A percentile compares a stretch with the other conserved stretches of the same genome.
Conservation (phyloP, 176 grass and related monocot genomes). For the Puccinellia tenuiflora region DNA sequence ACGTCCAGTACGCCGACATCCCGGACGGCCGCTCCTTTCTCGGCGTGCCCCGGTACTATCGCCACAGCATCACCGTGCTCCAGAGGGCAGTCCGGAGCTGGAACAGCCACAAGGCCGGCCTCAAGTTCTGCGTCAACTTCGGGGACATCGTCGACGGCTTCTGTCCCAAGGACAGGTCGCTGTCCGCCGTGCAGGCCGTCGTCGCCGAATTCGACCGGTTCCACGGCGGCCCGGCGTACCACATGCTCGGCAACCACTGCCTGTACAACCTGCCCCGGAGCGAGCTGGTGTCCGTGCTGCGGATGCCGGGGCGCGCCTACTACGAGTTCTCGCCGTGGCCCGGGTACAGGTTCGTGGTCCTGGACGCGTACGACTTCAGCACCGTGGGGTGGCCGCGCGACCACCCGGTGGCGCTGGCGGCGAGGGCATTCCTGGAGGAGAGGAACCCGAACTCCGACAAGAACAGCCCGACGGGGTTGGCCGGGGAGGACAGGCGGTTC, state of each 20-base stretch:
- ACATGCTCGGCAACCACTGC: conserved; percentile 96
- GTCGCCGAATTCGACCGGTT: conserved; percentile 60
- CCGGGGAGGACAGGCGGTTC: conserved; percentile 58
- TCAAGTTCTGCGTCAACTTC: conserved; percentile 70
- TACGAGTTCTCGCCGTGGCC: conserved; percentile 73
- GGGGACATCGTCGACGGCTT: conserved; percentile 85
- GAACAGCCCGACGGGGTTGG: conserved; percentile 57
- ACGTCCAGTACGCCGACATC: conserved; percentile 84
- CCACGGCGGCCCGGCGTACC: conserved; percentile 55
- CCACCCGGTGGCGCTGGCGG: conserved; percentile 41
- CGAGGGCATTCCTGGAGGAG: conserved; percentile 35
- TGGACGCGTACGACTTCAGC: conserved; percentile 87
- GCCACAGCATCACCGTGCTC: conserved; percentile 70
- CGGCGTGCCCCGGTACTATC: conserved; percentile 70
- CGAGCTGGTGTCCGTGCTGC: conserved; percentile 49
- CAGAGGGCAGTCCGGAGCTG: conserved; percentile 54
- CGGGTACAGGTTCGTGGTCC: conserved; percentile 49
- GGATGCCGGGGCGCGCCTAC: conserved; percentile 42
- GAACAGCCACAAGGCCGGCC: conserved; percentile 36
- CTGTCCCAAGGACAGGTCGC: conserved; percentile 52
- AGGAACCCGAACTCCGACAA: conserved; percentile 73
- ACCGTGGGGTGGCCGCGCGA: conserved; percentile 46
- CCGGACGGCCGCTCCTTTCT: conserved; percentile 66
- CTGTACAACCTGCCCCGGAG: conserved; percentile 68
- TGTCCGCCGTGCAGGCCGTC: conserved; percentile 36